Percentiles rank a stretch among this genome's conserved stretches.
Evolutionary conservation across 2,329 filamentous ascomycete species (phyloP).

Genomic region (Aspergillus puulaauensis): DNA sequence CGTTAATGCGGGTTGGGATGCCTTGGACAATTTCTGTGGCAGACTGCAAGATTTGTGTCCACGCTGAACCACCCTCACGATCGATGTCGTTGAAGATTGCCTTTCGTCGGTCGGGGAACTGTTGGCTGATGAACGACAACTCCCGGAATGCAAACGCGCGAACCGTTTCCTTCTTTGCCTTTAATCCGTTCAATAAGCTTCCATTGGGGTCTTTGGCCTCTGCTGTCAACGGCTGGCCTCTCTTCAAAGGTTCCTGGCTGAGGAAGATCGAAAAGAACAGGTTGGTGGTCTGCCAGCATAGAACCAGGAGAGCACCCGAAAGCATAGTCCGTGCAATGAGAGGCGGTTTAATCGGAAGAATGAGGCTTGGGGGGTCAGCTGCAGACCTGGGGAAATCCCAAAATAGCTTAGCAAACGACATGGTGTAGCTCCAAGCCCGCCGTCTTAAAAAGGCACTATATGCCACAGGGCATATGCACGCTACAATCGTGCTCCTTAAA

Average conservation of each 20-base stretch:
- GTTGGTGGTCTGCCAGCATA: conserved; percentile 77
- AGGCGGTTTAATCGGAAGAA: conserved; percentile 58
- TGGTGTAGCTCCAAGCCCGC: conserved; percentile 66
- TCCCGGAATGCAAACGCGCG: conserved; percentile 91
- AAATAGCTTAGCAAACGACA: conserved; percentile 69
- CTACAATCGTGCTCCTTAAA: conserved; percentile 41
- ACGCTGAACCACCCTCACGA: conserved; percentile 73
- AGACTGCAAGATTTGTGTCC: conserved; percentile 71
- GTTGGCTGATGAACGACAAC: conserved; percentile 72
- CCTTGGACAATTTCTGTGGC: conserved; percentile 69
- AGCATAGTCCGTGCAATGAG: conserved; percentile 57
- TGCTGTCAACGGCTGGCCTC: conserved; percentile 75
- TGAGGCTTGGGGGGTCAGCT: conserved; percentile 55
- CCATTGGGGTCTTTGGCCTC: conserved; percentile 91
- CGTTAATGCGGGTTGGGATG: conserved; percentile 67
- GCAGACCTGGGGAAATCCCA: conserved; percentile 74
- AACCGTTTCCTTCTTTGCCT: conserved; percentile 75
- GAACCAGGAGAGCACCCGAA: conserved; percentile 65
- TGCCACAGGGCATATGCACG: conserved; percentile 51
- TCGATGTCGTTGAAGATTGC: conserved; percentile 86
- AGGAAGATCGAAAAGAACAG: conserved; percentile 77
- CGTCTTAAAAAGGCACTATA: conserved; percentile 65
- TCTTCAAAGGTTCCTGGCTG: conserved; percentile 77
- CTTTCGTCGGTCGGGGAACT: conserved; percentile 72
- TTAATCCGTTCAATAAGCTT: conserved; percentile 79